Base-by-base conservation (phyloP, 2,329 filamentous ascomycete genomes). In the Blastomyces emzantsi region DNA sequence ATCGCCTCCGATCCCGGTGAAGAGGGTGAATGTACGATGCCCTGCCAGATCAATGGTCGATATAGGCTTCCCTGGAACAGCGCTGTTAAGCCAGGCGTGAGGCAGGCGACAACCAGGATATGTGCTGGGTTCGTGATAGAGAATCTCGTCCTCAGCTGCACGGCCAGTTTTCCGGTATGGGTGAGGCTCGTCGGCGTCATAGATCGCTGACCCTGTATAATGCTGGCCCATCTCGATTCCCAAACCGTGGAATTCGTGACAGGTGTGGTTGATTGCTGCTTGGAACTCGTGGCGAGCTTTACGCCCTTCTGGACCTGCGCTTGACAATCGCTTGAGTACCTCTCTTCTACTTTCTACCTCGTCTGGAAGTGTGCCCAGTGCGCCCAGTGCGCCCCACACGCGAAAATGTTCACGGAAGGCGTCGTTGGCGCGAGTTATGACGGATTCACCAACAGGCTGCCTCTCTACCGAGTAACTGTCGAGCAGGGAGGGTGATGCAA, bases 11-110 rank as follows among this genome's bases (percentile, higher is more conserved):
- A 36, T 33, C 8, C 54, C 54, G 19, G 19, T 39, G 54, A 56
- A 36, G 15, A 56, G 30, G 19, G 28, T n/a, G 8, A 56, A 56
- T 22, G 54, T 11, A n/a, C 54, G 19, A 56, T 56, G 30, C 3
- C 33, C 33, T 2, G 30, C 15, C 11, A 33, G 54, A 56, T 56
- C 54, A 33, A 54, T 54, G 4, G 84, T 87, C 0, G 83, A 86
- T 22, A 83, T 73, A 17, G 74, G 73, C 61, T 77, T 69, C 11
- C 73, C 73, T 0, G 83, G 80, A 13, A 77, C 68, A 7, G 75
- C 68, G 25, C 77, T 78, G 72, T 85, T 83, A 19, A 88, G 73
- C 86, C 86, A 88, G 0, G 78, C 85, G 71, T 89, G 86, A 5
- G 86, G 86, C 28, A 87, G 72, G 1, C 85, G 76, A 39, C 77